These are phyloP conservation scores for Penicillium digitatum DNA, from an alignment of 2,329 filamentous ascomycete species.

Conservation along the genomic window DNA sequence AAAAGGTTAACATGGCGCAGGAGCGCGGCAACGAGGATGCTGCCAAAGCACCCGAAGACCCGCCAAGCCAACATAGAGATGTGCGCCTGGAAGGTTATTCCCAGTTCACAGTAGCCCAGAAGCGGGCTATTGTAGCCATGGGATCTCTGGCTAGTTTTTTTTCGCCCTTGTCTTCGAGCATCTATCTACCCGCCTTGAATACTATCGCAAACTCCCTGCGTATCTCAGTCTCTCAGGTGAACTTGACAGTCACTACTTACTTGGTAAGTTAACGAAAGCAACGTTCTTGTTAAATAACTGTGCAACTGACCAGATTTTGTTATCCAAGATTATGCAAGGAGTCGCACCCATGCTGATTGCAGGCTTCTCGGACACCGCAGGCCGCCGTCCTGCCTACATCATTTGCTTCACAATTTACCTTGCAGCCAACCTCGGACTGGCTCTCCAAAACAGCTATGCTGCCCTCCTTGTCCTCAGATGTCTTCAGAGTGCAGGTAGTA, in stretches of 20 bases:
- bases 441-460: constrained; percentile 55
- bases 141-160: constrained; percentile 29
- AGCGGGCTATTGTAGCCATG: constrained; percentile 20
- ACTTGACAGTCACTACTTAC: constrained; percentile 52
- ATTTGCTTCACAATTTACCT: constrained; percentile 51
- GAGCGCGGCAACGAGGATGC: neutral
- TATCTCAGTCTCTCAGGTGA: constrained; percentile 44
- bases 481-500: constrained; percentile 21
- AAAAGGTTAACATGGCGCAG: neutral
- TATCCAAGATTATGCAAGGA: constrained; percentile 24
- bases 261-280: constrained; percentile 32
- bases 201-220: constrained; percentile 38
- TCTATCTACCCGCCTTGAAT: constrained; percentile 38
- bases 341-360: constrained; percentile 50
- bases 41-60: neutral
- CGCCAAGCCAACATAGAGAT: neutral
- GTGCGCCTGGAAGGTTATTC: neutral
- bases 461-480: constrained; percentile 17
- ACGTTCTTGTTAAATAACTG: neutral
- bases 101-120: constrained; percentile 25
- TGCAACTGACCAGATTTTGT: neutral
- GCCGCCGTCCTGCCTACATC: constrained; percentile 57
- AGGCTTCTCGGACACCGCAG: constrained; percentile 58
- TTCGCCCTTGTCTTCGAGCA: constrained; percentile 35
- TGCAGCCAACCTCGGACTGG: constrained; percentile 57